Base-by-base conservation (phyloP, 129 eudicot species). In the Pittosporum tobira region DNA sequence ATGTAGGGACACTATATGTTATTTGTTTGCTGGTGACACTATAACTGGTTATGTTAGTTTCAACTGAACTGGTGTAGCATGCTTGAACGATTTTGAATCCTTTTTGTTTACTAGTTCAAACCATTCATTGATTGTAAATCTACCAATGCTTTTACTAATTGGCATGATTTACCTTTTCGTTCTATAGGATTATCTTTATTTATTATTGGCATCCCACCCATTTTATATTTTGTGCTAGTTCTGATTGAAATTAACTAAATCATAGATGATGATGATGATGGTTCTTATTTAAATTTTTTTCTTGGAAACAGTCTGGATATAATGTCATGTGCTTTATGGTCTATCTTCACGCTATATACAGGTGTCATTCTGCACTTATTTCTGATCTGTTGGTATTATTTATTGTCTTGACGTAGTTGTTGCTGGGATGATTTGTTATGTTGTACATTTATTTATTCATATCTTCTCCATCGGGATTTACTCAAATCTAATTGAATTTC, bases 291-390 rank as follows among this genome's bases (percentile, higher is more conserved):
- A 73, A 59, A 67, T 59, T 73, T 66, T 73, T 73, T 62, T 73
- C 77, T 76, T 76, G 83, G 80, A 81, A 75, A 76, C 77, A 70
- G 77, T 73, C 71, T 73, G 81, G 83, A 77, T 76, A 65, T 69
- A 68, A 70, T 58, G 59, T 77, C 84, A 70, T 77, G 80, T 81
- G 68, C 73, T 69, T 78, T 81, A 81, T 54, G 77, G 88, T 73
- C 74, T 80, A 75, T 76, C 71, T 51, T 75, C 79, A 55, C 74
- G 78, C 66, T 54, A 11, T 68, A 48, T 81, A 77, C 84, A 73
- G 80, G 84, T 71, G 73, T 77, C 68, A 73, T 64, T 81, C 84
- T 77, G 81, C 78, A 70, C 83, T 70, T 77, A 65, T 28, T 37
- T 58, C 82, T 48, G 57, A 45, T 59, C 55, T 49, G 80, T 71